phyloP scores from a whole-genome alignment of 2,329 filamentous ascomycete species.

The Penicillium sp. region DNA sequence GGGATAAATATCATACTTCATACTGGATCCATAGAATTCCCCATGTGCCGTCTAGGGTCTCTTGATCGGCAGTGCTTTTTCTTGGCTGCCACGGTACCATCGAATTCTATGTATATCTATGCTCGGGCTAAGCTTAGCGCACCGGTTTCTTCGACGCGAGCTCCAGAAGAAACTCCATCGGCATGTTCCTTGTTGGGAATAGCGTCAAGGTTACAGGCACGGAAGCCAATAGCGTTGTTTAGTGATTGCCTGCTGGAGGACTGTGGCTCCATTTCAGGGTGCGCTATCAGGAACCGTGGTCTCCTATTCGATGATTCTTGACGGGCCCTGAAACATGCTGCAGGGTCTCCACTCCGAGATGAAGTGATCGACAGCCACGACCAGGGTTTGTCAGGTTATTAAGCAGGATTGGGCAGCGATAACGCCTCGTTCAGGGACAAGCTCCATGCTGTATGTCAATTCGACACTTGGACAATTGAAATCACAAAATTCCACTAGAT shows the following conservation, averaged over 20 bases:
- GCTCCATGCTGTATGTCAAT: neutral
- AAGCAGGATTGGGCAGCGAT: neutral
- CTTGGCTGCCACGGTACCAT: slow-evolving; percentile 1
- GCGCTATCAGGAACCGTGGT: neutral
- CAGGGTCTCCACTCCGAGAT: slow-evolving; percentile 7
- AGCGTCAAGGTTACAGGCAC: slow-evolving; percentile 2
- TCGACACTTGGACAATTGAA: neutral
- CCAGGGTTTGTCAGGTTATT: neutral
- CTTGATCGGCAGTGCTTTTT: slow-evolving; percentile 6
- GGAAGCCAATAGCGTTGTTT: slow-evolving; percentile 4
- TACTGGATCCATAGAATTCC: neutral
- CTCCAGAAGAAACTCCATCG: neutral
- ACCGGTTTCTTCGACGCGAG: neutral
- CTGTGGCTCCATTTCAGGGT: neutral
- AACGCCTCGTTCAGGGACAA: neutral
- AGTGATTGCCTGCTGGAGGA: neutral
- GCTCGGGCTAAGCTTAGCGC: slow-evolving; percentile 3
- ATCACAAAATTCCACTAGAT: neutral
- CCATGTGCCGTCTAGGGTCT: slow-evolving; percentile 5
- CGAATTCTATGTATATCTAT: slow-evolving; percentile 10
- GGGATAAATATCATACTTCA: neutral
- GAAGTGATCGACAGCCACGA: slow-evolving; percentile 15
- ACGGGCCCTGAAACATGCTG: slow-evolving; percentile 9
- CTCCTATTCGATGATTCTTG: slow-evolving; percentile 1
- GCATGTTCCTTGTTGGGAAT: slow-evolving; percentile 3